Evolutionary conservation across 2,329 filamentous ascomycete genomes (phyloP).

Genomic region (Leptosphaerulina australis): DNA sequence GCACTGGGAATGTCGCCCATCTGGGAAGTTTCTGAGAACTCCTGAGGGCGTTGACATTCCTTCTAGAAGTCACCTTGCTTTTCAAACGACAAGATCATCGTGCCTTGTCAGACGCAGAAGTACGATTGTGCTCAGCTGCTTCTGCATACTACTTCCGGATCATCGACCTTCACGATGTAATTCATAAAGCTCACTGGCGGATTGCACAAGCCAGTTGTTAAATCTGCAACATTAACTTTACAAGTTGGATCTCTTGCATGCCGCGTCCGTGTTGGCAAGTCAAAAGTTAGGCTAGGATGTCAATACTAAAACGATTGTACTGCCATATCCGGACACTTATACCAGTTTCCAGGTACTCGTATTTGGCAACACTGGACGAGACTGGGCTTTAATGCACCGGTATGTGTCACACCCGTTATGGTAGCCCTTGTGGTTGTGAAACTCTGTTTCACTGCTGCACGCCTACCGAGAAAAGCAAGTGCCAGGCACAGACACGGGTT

Average conservation of each 20-base stretch:
- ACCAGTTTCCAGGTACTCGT: background rate
- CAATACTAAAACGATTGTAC: background rate
- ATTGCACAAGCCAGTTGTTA: background rate
- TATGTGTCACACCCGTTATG: conserved; percentile 8
- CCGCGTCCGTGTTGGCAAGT: background rate
- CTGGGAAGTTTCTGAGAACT: conserved; percentile 5
- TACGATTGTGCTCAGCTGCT: background rate
- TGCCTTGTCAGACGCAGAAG: conserved; percentile 3
- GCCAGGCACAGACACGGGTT: conserved; percentile 18
- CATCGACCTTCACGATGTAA: background rate
- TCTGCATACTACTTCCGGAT: background rate
- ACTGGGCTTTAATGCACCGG: conserved; percentile 1
- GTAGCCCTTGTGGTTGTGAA: conserved; percentile 11
- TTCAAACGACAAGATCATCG: conserved; percentile 2
- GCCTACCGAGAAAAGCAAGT: conserved; percentile 23
- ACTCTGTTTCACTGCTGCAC: conserved; percentile 31
- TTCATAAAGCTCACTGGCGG: conserved; percentile 1
- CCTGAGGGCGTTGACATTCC: background rate
- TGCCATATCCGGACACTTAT: conserved; percentile 2
- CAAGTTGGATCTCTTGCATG: conserved; percentile 4
- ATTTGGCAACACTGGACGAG: background rate
- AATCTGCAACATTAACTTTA: background rate
- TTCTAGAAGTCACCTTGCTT: background rate
- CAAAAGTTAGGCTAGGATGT: background rate
- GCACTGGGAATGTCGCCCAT: conserved; percentile 10